Percentiles rank a stretch among this genome's conserved stretches.
Evolutionary conservation across 345 rosid species (phyloP).

Genomic region (Leavenworthia alabamica): DNA sequence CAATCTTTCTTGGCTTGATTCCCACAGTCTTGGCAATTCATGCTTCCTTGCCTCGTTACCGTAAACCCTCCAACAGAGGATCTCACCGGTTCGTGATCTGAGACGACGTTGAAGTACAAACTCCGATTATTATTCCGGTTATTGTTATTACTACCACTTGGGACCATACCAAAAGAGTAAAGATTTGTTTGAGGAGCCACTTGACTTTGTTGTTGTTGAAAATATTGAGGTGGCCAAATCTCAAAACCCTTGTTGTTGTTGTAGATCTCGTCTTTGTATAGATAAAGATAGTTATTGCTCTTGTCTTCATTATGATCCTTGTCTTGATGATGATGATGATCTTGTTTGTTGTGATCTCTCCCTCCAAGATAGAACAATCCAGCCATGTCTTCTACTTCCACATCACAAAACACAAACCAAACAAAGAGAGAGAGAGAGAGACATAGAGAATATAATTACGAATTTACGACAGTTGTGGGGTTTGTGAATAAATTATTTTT

Average conservation of each 20-base stretch:
- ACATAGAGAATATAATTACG: no score
- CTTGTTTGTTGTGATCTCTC: constrained; percentile 38
- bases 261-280: constrained; percentile 65
- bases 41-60: constrained; percentile 56
- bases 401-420: constrained; percentile 29
- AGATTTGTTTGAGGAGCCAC: constrained; percentile 35
- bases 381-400: constrained; percentile 62
- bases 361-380: constrained; percentile 87
- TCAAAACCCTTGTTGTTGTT: constrained; percentile 60
- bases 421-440: no score
- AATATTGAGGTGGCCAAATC: constrained; percentile 70
- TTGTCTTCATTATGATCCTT: constrained; percentile 35
- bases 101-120: constrained; percentile 29
- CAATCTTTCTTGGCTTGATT: no score
- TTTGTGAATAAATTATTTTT: constrained; percentile 7
- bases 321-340: constrained; percentile 38
- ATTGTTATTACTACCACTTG: constrained; percentile 29
- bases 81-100: constrained; percentile 46
- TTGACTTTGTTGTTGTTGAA: constrained; percentile 34
- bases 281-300: constrained; percentile 54
- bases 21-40: no score
- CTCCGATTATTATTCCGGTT: constrained; percentile 28
- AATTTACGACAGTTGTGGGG: constrained; percentile 2
- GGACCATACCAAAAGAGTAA: constrained; percentile 59
- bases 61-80: constrained; percentile 48